Base-by-base conservation (phyloP, 495 filamentous ascomycete species). In the Hypoxylon trugodes region DNA sequence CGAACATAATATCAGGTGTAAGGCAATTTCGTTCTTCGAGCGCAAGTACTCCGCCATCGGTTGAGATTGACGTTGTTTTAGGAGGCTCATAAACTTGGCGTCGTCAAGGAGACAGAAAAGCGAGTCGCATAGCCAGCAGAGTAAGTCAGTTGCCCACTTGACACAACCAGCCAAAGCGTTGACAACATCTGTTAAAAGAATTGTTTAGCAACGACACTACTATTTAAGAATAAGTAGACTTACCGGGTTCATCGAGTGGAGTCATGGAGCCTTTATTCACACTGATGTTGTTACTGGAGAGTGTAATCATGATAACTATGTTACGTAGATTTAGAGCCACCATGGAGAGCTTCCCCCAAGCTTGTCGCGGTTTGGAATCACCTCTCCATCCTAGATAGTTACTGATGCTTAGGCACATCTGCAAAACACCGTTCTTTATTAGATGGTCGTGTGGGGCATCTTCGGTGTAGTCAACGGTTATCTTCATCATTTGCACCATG, bases 281-380 rank as follows among this genome's bases (percentile, higher is more conserved):
- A 10, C 21, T 51, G 18, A 67, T 43, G 36, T 75, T 71, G 61
- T 78, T 80, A 73, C 75, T 85, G 59, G 84, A 85, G 36, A 86
- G 84, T 1, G 81, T 86, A 59, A 90, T 85, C 53, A 89, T 80
- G 33, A 90, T 78, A 3, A 88, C 84, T 12, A 88, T 82, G 66
- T 89, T 87, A 32, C 90, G 83, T 28, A 93, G 77, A 69, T 90
- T 87, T 30, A 96, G 76, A 28, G 87, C 85, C 1, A 88, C 75
- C 82, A 87, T 89, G n/a, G 91, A 84, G 43, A 96, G 79, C 66
- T 89, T 90, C 21, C 87, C 87, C 24, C 84, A 72, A 19, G 90
- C 79, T 24, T 74, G 81, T 16, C 89, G 86, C 9, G 82, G 76
- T 37, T 82, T 77, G 42, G 79, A 80, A 41, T 85, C 84, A 15